These are phyloP conservation scores for Geotrichum phurueaensis DNA, from an alignment of 1,139 yeast species.

Conservation along the genomic window DNA sequence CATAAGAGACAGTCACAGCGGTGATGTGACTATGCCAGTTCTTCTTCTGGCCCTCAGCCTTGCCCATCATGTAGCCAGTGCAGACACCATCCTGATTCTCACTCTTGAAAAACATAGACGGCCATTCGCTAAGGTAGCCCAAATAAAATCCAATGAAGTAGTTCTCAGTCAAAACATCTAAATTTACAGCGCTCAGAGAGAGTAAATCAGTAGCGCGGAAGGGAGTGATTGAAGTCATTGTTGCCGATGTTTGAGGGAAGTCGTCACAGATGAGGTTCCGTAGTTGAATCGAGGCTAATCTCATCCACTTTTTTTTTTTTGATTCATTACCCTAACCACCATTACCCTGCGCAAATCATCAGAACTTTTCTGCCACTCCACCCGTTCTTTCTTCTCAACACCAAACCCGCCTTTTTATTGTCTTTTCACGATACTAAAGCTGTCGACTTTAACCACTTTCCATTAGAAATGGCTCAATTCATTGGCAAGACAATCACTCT, in stretches of 20 bases:
- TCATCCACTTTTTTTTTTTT: too few relatives aligned
- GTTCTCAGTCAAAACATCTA: constrained; percentile 87
- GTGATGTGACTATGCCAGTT: constrained; percentile 98
- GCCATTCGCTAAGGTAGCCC: constrained; percentile 82
- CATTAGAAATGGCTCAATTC: constrained; percentile 62
- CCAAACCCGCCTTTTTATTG: not conserved
- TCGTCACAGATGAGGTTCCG: not conserved
- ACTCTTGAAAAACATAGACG: constrained; percentile 78
- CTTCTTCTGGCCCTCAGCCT: constrained; percentile 75
- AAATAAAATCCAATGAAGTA: constrained; percentile 78
- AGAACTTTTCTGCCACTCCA: not conserved
- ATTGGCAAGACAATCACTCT: constrained; percentile 90
- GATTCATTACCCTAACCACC: not conserved
- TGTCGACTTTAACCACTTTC: not conserved
- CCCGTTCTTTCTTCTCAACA: not conserved
- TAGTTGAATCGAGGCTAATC: too few relatives aligned
- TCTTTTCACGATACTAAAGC: not conserved
- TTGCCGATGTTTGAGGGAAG: not conserved
- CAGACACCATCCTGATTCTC: constrained; percentile 36
- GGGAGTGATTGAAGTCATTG: constrained; percentile 77
- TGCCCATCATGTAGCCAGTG: constrained; percentile 70
- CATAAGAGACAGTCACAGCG: constrained; percentile 85
- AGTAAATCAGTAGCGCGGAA: constrained; percentile 82
- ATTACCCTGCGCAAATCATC: not conserved
- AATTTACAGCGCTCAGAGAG: constrained; percentile 62